These are phyloP conservation scores for Cystobasidium pallidum DNA, from an alignment of 1,284 basidiomycete genomes.

Conservation along the genomic window DNA sequence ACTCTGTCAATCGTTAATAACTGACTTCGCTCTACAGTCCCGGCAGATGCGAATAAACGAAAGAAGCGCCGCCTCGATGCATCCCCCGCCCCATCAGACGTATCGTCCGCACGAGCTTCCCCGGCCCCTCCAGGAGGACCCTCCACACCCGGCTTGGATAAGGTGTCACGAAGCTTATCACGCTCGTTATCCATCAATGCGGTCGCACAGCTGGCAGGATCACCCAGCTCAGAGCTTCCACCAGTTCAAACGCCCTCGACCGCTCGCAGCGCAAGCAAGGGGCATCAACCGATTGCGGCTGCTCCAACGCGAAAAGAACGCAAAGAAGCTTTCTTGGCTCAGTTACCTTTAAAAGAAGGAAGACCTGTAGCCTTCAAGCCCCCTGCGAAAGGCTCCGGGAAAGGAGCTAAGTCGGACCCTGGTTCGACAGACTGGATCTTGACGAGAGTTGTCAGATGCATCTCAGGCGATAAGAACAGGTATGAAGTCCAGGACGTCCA, in stretches of 20 bases:
- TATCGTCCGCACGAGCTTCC: constrained; percentile 30
- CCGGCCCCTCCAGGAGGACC: constrained; percentile 24
- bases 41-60: constrained; percentile 27
- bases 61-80: constrained; percentile 40
- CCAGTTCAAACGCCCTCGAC: constrained; percentile 9
- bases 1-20: no score
- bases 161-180: constrained; percentile 4
- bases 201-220: neutral
- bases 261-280: constrained; percentile 4
- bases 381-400: constrained; percentile 47
- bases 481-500: constrained; percentile 53
- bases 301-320: constrained; percentile 13
- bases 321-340: constrained; percentile 44
- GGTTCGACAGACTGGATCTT: constrained; percentile 58
- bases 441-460: constrained; percentile 57
- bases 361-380: constrained; percentile 58
- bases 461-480: constrained; percentile 57
- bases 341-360: constrained; percentile 58
- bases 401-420: constrained; percentile 45
- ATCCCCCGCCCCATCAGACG: constrained; percentile 30
- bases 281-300: constrained; percentile 11
- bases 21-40: constrained; percentile 1
- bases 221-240: constrained; percentile 6
- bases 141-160: neutral
- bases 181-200: constrained; percentile 26